Evolutionary conservation across 768 basidiomycete species (phyloP).

Genomic region (Leucocoprinus leucothites): DNA sequence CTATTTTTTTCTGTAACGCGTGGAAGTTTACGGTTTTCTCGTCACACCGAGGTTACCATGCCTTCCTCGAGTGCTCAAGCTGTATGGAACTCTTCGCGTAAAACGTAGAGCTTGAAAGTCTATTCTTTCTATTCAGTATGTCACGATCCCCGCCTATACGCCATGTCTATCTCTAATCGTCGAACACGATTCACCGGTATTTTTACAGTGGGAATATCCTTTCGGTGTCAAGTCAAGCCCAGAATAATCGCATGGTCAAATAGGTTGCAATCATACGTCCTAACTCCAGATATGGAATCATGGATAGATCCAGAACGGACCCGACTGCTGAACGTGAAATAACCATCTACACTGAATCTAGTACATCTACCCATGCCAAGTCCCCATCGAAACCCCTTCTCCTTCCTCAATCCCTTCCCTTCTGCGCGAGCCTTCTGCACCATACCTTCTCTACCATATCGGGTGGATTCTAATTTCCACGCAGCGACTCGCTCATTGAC

Average conservation of each 20-base stretch:
- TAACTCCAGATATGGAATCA: background rate
- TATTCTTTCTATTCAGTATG: slow-evolving; percentile 2
- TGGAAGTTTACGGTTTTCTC: too few relatives aligned
- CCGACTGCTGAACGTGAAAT: background rate
- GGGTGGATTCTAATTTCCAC: background rate
- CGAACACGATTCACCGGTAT: background rate
- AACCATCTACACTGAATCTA: background rate
- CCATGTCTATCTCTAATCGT: background rate
- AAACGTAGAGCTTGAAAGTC: slow-evolving; percentile 5
- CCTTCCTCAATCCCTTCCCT: background rate
- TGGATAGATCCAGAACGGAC: too few relatives aligned
- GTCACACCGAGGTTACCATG: background rate
- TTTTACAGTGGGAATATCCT: background rate
- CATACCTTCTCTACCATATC: background rate
- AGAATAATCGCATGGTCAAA: background rate
- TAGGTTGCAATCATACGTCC: background rate
- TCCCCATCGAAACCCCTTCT: background rate
- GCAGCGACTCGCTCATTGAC: background rate
- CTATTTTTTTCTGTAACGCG: too few relatives aligned
- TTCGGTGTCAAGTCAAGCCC: background rate
- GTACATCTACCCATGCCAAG: slow-evolving; percentile 1
- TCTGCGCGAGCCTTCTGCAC: background rate
- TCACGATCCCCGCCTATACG: slow-evolving; percentile 2
- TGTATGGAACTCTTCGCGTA: background rate
- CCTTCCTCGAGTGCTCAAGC: background rate